phyloP scores from a whole-genome alignment of 495 filamentous ascomycete genomes.

The Aspergillus egyptiacus region DNA sequence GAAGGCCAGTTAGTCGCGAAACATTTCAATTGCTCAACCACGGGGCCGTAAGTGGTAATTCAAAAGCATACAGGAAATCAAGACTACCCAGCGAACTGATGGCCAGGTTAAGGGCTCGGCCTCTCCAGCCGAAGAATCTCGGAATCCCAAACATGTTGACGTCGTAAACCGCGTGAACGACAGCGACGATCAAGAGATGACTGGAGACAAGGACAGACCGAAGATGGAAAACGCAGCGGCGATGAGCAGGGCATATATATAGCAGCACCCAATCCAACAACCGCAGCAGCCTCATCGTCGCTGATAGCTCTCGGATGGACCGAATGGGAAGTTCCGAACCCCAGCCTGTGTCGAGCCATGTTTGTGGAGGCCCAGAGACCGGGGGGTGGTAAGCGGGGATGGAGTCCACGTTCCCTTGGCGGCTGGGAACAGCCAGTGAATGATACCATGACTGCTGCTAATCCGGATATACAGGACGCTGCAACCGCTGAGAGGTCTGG shows the following conservation, averaged over 20 bases:
- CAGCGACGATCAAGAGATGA: constrained; percentile 8
- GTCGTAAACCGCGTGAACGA: background rate
- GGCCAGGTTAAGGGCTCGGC: constrained; percentile 56
- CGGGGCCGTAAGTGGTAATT: no score
- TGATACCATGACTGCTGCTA: no score
- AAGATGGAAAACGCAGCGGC: background rate
- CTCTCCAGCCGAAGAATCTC: constrained; percentile 57
- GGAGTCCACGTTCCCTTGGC: no score
- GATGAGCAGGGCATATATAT: constrained; percentile 22
- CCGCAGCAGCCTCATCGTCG: no score
- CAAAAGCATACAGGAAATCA: constrained; percentile 58
- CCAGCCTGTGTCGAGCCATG: no score
- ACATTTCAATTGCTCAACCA: no score
- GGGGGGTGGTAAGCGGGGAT: no score
- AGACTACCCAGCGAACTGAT: constrained; percentile 62
- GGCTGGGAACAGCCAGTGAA: no score
- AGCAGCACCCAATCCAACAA: background rate
- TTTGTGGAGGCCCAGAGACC: no score
- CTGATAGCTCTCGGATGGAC: background rate
- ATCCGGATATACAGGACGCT: no score
- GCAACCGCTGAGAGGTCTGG: no score
- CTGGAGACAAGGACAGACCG: constrained; percentile 1
- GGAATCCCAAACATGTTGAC: constrained; percentile 36
- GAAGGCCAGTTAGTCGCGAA: background rate
- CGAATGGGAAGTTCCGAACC: no score